Conservation (phyloP, 768 basidiomycete species). For the Amyloporia xantha region DNA sequence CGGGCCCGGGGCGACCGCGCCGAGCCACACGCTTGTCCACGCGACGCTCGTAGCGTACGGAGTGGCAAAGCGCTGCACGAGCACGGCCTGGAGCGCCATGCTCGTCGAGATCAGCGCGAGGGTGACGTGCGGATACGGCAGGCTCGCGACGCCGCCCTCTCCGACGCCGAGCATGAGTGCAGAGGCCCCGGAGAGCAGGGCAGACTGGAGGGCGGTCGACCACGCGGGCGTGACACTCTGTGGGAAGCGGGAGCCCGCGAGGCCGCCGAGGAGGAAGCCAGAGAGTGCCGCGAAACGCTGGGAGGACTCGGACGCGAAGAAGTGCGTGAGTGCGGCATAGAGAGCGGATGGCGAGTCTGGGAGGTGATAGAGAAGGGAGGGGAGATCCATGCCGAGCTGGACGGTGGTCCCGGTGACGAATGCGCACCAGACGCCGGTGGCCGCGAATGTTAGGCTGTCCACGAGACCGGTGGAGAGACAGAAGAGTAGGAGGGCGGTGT, state of each 20-base stretch:
- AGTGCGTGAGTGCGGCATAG: neutral
- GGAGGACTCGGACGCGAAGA: neutral
- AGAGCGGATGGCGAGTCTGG: neutral
- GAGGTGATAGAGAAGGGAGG: neutral
- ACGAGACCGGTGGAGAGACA: slow-evolving; percentile 4
- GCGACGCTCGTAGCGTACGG: slow-evolving; percentile 5
- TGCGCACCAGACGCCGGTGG: slow-evolving; percentile 4
- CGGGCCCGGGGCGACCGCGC: neutral
- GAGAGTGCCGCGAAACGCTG: slow-evolving; percentile 1
- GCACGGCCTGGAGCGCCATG: slow-evolving; percentile 5
- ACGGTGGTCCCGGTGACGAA: slow-evolving; percentile 6
- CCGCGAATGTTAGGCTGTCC: slow-evolving; percentile 4
- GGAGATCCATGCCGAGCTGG: slow-evolving; percentile 5
- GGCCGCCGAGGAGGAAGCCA: slow-evolving; percentile 4
- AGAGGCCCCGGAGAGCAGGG: neutral
- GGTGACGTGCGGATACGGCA: slow-evolving; percentile 1
- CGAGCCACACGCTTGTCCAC: slow-evolving; percentile 5
- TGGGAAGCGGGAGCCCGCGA: neutral
- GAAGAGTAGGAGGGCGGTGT: slow-evolving; percentile 4
- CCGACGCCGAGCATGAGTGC: neutral
- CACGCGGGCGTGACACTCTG: neutral
- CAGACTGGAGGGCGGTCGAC: neutral
- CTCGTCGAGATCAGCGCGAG: slow-evolving; percentile 1
- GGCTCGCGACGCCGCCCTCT: neutral
- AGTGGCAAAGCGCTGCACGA: slow-evolving; percentile 2